Evolutionary conservation across 352 stramenopile genomes (phyloP), one percentile per base, ranked within the genome.

Genomic region (Phytophthora tubulina): DNA sequence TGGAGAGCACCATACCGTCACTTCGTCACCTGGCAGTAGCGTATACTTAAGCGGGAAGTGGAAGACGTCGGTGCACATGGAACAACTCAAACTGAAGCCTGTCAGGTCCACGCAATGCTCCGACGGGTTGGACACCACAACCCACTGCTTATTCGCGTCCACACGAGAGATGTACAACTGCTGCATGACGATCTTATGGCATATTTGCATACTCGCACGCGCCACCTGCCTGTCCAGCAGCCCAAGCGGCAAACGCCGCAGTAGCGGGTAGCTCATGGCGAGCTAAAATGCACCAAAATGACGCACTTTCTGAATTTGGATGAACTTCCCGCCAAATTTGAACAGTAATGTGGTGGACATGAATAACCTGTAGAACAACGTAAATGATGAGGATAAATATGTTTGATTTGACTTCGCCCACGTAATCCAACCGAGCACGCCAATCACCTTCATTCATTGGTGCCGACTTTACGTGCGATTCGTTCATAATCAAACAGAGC

Each of bases 101-200:
- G 86, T 92, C 49, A 96, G 70, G 65, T 96, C 86, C 27, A 94
- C 79, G 21, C 79, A 60, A 66, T 88, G 48, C 50, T 91, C 81
- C 7, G 86, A 92, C 56, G 89, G 83, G 58, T 96, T 96, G 44
- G 89, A 88, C 68, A 96, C 85, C 44, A 96, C 89, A 32, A 96
- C 71, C 81, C 87, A 96, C 69, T 96, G 89, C 68, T 91, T 90
- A 15, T 69, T 54, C 30, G 81, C 80, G 64, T 96, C 79, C 3
- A 70, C 82, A 14, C 89, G 87, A 9, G 87, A 93, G 53, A 96
- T 80, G 75, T 95, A 96, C n/a, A 96, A 79, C 75, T 94, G 83
- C 66, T 93, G 87, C 86, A 96, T 95, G 42, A 93, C 81, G 56
- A 93, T 76, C 51, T 91, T 91, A 65, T 93, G 87, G 73, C 85